Base-by-base conservation (phyloP, 805 yeast genomes). In the Candida koratica region DNA sequence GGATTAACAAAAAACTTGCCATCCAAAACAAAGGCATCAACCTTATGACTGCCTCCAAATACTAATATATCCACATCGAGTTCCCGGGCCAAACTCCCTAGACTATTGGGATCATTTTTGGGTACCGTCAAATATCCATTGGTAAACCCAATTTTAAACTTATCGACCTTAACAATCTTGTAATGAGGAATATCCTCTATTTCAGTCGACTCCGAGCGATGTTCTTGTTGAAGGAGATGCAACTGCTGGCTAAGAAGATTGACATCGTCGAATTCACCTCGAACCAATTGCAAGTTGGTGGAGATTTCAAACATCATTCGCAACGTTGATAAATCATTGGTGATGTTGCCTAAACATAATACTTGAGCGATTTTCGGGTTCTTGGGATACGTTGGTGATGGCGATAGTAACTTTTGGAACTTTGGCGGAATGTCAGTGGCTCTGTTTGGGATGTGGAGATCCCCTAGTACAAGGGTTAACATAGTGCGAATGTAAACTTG, bases 1-100 rank as follows among this genome's bases (percentile, higher is more conserved):
- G 98, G 97, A 56, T 86, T 90, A n/a, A 93, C 73, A 52, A 93
- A 93, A 56, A 89, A 86, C 59, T 85, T 86, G 15, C 94, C 95
- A 46, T 88, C 97, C 39, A 89, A 64, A 7, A 93, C 84, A 52
- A 88, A 90, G 0, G 97, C 96, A 53, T 90, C 97, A 4, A 87
- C 94, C 45, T 79, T 77, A 55, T 87, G 95, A 2, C 95, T 83
- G 0, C 96, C 95, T 10, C 97, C 97, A 84, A 93, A 87, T 10
- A 93, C 68, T 46, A 93, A 65, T 4, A 93, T 75, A 58, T 93
- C 97, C 25, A 85, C 97, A 55, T 89, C 94, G 69, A 89, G 71
- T 60, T 87, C 87, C 42, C 98, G 71, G 1, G 97, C 96, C 41
- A 84, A 72, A 0, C 84, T 75, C 42, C 86, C 67, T 37, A 93